Base-by-base conservation (phyloP, 225 moss, liverwort and hornwort genomes). In the Anthoceros angustus region DNA sequence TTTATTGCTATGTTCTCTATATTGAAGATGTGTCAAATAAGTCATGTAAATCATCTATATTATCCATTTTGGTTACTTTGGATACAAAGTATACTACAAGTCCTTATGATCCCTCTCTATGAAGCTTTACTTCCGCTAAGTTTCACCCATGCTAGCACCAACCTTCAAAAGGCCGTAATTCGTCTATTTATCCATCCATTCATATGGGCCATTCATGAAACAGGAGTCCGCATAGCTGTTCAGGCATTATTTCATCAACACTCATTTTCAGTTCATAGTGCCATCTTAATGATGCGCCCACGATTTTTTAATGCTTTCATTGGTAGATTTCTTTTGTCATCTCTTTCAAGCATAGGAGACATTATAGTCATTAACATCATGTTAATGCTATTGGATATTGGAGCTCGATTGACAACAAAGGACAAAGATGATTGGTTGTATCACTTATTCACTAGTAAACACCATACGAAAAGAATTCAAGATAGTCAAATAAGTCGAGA, bases 1-100 rank as follows among this genome's bases (percentile, higher is more conserved):
- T 1, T 55, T 0, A 55, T 55, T 18, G 55, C 55, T 0, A 55
- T 55, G 55, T 55, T 55, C 55, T 55, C 55, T 55, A 55, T 55
- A 0, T 12, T 5, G 14, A 55, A 55, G 4, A 55, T 55, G 55
- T 55, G 55, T 55, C 55, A 55, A 20, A 15, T 55, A 15, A 55
- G 55, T 4, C 55, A 55, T 55, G 55, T 55, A 1, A 55, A 55
- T 55, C 55, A 55, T 15, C 55, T 55, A 1, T 55, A 15, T 20
- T 55, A 55, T 20, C 55, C 55, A 15, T 55, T 55, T 55, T 55
- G 55, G 55, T 23, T 55, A 55, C n/a, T 55, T 5, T 55, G 55
- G 55, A 55, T 55, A 20, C 55, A 55, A 55, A 55, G 55, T 20
- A 55, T 55, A 18, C 4, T 55, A 55, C 55, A 55, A 20, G 23